Evolutionary conservation across 2,329 filamentous ascomycete genomes (phyloP).

Genomic region (Lachnellula hyalina): DNA sequence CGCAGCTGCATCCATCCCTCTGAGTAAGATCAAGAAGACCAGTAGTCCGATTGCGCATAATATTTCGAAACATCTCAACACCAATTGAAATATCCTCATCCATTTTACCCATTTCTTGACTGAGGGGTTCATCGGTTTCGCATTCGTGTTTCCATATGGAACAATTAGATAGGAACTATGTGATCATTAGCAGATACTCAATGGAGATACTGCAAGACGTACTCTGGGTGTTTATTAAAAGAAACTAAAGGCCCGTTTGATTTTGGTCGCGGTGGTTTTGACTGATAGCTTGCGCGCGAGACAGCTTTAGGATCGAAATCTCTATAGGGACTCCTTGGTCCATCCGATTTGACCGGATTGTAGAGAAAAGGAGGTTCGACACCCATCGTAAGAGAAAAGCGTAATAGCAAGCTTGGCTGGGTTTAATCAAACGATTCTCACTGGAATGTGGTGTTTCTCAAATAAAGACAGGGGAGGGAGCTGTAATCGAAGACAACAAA

Average conservation of each 20-base stretch:
- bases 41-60: constrained; percentile 66
- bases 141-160: constrained; percentile 54
- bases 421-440: constrained; percentile 5
- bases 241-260: constrained; percentile 70
- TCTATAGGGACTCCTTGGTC: constrained; percentile 45
- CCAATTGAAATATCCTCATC: constrained; percentile 63
- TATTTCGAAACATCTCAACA: constrained; percentile 61
- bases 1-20: constrained; percentile 55
- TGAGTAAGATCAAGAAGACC: constrained; percentile 72
- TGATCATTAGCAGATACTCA: constrained; percentile 8
- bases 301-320: constrained; percentile 84
- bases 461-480: constrained; percentile 18
- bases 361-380: constrained; percentile 69
- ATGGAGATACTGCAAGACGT: constrained; percentile 32
- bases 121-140: constrained; percentile 60
- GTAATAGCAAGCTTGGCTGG: constrained; percentile 6
- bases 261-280: constrained; percentile 57
- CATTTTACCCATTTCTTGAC: constrained; percentile 68
- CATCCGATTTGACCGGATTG: constrained; percentile 44
- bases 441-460: constrained; percentile 18
- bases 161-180: constrained; percentile 53
- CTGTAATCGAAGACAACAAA: constrained; percentile 6
- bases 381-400: constrained; percentile 38
- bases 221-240: constrained; percentile 87
- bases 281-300: constrained; percentile 71